Evolutionary conservation across 2,329 filamentous ascomycete genomes (phyloP), one percentile per base, ranked within the genome.

Genomic region (Exutisphaerella laricina): DNA sequence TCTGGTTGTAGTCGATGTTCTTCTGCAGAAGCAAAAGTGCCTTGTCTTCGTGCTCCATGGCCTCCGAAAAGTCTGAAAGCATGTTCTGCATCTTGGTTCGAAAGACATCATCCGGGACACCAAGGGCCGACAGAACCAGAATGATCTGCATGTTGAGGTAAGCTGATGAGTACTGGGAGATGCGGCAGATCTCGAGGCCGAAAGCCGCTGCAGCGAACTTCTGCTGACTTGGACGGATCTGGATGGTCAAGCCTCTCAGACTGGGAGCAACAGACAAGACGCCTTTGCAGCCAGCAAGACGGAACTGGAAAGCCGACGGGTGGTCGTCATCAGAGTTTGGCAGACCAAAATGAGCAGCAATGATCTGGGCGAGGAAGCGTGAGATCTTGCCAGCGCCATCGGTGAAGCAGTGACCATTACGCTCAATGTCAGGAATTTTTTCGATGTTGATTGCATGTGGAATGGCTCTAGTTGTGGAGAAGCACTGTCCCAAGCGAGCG

Each of bases 311-410:
- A 0, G 86, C 84, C 0, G 88, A 94, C 0, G 92, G 89, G 4
- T 74, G 66, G 2, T 72, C 66, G 1, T 50, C 29, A 5, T 66
- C 66, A 1, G 74, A 65, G 9, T 73, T 72, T 14, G 72, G 67
- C 21, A 88, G 61, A 1, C 75, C 74, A 48, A 94, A 77, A 51
- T 92, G 84, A 10, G 77, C 69, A 6, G 82, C 77, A 32, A 94
- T 79, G 66, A 92, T 78, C 20, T 79, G 70, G 0, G 88, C 85
- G 16, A 95, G 70, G 46, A 86, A 82, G 0, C 66, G 67, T 0
- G 90, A 96, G n/a, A 98, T 87, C 60, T 88, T 94, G 1, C 92
- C 92, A 3, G 97, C 85, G 0, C 92, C 92, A 58, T 98, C 92
- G 0, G 85, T 92, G 61, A 97, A 98, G 47, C 72, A 84, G 58